Base-by-base conservation (phyloP, 2,329 filamentous ascomycete species). In the Diaporthe batatas region DNA sequence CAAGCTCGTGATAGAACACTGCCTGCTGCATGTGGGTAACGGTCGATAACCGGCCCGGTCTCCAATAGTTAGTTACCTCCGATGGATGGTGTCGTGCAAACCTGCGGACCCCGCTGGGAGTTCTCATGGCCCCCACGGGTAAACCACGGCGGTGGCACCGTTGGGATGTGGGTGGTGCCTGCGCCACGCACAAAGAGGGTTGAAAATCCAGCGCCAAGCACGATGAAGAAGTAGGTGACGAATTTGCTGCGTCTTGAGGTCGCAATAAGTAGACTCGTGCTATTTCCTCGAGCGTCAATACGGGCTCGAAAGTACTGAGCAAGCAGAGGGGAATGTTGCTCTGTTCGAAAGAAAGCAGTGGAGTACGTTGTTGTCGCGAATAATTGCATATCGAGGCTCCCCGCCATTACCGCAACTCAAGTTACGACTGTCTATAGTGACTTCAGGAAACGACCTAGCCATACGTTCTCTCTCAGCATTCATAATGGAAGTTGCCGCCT, bases 51-150 rank as follows among this genome's bases (percentile, higher is more conserved):
- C 12, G 29, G 6, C 16, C 42, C 2, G 21, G 29, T 23, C 25
- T 36, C 23, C 4, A 6, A 51, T 42, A 29, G 23, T 12, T 42
- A 29, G 23, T 12, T 8, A 29, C 1, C 16, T 2, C 25, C 62
- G 29, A n/a, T 18, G 44, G 29, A n/a, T 18, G 23, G 23, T 32
- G 57, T 21, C 44, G 58, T 62, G 58, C 39, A 47, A 44, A 44
- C 39, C 36, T 29, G 58, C 59, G 44, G 59, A 29, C 29, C 42
- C 42, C 34, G 36, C 42, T 65, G 29, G 59, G 44, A 49, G 29
- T 23, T 51, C 11, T 65, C 21, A 8, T 29, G 49, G 7, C 29
- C 59, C 21, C 44, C 29, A n/a, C 44, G 59, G 59, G 11, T 65
- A 65, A 65, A 18, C 59, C 25, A 49, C 42, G 42, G 59, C 59